Conservation (phyloP, 2,329 filamentous ascomycete species). For the Colletotrichum paranaense region DNA sequence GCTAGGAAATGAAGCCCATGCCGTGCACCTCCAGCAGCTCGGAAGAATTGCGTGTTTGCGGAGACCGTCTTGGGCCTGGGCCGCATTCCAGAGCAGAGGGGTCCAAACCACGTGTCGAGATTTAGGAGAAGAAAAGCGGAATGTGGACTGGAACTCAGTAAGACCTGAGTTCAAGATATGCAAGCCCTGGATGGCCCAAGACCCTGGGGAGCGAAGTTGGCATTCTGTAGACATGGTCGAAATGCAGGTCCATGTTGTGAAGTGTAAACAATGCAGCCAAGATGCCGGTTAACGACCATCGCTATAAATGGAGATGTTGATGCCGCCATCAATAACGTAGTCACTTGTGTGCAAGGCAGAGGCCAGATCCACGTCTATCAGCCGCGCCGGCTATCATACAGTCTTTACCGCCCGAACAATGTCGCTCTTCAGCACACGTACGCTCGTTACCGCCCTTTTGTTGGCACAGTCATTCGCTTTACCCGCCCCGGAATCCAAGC, state of each 20-base stretch:
- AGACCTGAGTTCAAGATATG: not conserved
- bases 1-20: not conserved
- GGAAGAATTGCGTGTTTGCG: not conserved
- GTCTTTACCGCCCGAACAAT: slow-evolving; percentile 22
- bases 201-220: not conserved
- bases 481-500: slow-evolving; percentile 9
- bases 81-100: not conserved
- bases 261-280: not conserved
- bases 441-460: slow-evolving; percentile 33
- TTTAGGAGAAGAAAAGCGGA: not conserved
- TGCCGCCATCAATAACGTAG: not conserved
- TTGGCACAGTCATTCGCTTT: slow-evolving; percentile 32
- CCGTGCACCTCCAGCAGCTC: not conserved
- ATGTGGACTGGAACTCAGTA: not conserved
- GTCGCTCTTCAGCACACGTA: slow-evolving; percentile 20
- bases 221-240: not conserved
- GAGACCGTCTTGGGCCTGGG: not conserved
- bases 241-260: not conserved
- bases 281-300: too few relatives aligned
- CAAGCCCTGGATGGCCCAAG: not conserved
- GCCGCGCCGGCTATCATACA: not conserved
- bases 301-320: not conserved
- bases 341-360: not conserved
- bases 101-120: not conserved
- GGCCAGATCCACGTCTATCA: not conserved